Evolutionary conservation across 257 asterid genomes (phyloP).

Genomic region (Solanum pinnatisectum): DNA sequence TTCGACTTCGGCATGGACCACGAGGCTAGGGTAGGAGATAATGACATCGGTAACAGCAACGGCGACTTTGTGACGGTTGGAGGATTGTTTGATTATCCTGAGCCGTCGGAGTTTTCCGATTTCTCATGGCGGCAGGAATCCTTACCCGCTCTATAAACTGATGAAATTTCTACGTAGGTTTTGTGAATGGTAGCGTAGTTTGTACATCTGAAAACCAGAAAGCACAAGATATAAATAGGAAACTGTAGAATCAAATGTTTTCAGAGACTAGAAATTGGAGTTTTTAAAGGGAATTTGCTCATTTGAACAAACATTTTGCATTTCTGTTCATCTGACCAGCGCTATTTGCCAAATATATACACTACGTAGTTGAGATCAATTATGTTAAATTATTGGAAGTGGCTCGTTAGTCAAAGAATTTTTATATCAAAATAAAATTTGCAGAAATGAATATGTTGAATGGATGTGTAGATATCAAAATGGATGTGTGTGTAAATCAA

Average conservation of each 20-base stretch:
- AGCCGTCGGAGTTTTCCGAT: slow-evolving; percentile 16
- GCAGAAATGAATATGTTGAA: background rate
- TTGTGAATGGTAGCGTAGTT: slow-evolving; percentile 9
- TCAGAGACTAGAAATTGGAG: background rate
- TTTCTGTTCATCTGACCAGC: background rate
- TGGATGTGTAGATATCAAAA: too few species aligned
- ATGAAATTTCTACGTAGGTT: background rate
- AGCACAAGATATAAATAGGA: background rate
- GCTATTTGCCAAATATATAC: background rate
- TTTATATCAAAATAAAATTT: too few species aligned
- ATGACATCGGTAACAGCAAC: background rate
- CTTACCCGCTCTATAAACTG: slow-evolving; percentile 15
- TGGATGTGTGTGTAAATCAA: too few species aligned
- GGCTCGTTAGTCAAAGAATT: too few species aligned
- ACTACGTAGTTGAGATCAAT: background rate
- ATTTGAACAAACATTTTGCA: background rate
- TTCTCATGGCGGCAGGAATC: slow-evolving; percentile 25
- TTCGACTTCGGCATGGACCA: slow-evolving; percentile 13
- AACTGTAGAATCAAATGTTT: background rate
- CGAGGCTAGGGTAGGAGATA: background rate
- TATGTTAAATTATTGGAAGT: background rate
- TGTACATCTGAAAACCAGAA: slow-evolving; percentile 4
- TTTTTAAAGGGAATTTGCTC: background rate
- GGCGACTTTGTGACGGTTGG: slow-evolving; percentile 16
- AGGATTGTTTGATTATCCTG: slow-evolving; percentile 24